Percentiles rank a stretch among this genome's conserved stretches.
These are phyloP conservation scores for Exsudoporus frostii DNA, from an alignment of 768 basidiomycete genomes.

Conservation along the genomic window DNA sequence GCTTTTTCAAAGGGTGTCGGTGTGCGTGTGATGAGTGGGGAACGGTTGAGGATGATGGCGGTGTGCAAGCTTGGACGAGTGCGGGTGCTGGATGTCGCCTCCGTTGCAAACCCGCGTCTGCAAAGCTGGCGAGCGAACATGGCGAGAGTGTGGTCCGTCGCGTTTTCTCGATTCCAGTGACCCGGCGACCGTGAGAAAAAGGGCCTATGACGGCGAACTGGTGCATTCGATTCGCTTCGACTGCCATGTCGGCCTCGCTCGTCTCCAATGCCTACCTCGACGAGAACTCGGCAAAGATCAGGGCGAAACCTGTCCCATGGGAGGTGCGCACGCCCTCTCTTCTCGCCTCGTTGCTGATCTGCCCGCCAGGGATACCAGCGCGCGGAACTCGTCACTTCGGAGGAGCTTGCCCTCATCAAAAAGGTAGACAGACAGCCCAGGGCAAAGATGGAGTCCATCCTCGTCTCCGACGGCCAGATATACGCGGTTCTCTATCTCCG, in stretches of 20 bases:
- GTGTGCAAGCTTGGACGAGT: constrained; percentile 45
- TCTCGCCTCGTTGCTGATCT: constrained; percentile 5
- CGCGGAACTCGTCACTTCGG: constrained; percentile 82
- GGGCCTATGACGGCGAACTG: background rate
- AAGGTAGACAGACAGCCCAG: constrained; percentile 81
- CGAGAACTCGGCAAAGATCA: constrained; percentile 83
- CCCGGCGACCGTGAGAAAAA: constrained; percentile 34
- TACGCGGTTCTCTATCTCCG: constrained; percentile 90
- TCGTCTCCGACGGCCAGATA: constrained; percentile 75
- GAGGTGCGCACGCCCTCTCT: constrained; percentile 54
- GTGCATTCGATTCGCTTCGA: background rate
- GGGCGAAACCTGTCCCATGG: constrained; percentile 92
- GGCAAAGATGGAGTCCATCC: constrained; percentile 69
- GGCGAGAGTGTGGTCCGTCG: constrained; percentile 1
- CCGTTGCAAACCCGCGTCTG: constrained; percentile 44
- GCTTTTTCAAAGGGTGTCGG: constrained; percentile 74
- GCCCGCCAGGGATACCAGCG: constrained; percentile 83
- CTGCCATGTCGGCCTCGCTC: constrained; percentile 66
- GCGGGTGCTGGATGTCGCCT: constrained; percentile 20
- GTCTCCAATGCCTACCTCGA: constrained; percentile 84
- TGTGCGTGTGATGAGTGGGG: constrained; percentile 70
- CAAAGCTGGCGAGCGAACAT: constrained; percentile 10
- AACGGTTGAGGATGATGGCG: constrained; percentile 73
- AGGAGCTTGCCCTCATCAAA: constrained; percentile 87
- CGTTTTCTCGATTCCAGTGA: background rate